Base-by-base conservation (phyloP, 2,329 filamentous ascomycete genomes). In the Aspergillus sp. region DNA sequence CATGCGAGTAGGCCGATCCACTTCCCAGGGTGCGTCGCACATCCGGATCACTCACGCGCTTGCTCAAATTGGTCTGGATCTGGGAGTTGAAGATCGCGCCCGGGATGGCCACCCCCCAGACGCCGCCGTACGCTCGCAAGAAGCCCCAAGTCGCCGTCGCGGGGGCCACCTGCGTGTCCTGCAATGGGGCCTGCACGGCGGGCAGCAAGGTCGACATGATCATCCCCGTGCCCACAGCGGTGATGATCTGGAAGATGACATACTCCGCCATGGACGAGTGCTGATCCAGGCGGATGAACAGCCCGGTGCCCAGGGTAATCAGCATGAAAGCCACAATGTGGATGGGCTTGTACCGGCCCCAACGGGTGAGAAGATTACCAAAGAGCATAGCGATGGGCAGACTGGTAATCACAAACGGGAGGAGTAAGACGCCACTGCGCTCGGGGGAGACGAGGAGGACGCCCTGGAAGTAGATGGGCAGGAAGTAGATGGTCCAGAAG, bases 391-490 rank as follows among this genome's bases (percentile, higher is more conserved):
- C 73, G 4, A 65, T 62, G 0, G 73, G 66, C 2, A 71, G 50
- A 2, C 66, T 50, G 0, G 66, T 59, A 1, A 71, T 41, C 1
- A 67, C 62, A 4, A 62, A 68, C 25, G 75, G 68, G 5, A 76
- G 62, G 2, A 75, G 60, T 5, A 65, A 54, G 2, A 75, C 61
- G 1, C 76, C 71, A 2, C 76, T 72, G 0, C 69, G 61, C 0
- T 66, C 61, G 0, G 81, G 74, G 0, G 71, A 68, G 4, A 71
- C 69, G 1, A 67, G 47, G 5, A 69, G 66, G 0, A 82, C 77
- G 2, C 70, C 72, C 58, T 82, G 79, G 64, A 82, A 81, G 63
- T 80, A 83, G 7, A 82, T 65, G 0, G 81, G 78, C 2, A 82
- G 57, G 62, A 80, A 81, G 52, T 62, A 66, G 23, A 48, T 44